A percentile compares a stretch with the other conserved stretches of the same genome.
Conservation (phyloP, 768 basidiomycete genomes). For the Rubroboletus satanas region DNA sequence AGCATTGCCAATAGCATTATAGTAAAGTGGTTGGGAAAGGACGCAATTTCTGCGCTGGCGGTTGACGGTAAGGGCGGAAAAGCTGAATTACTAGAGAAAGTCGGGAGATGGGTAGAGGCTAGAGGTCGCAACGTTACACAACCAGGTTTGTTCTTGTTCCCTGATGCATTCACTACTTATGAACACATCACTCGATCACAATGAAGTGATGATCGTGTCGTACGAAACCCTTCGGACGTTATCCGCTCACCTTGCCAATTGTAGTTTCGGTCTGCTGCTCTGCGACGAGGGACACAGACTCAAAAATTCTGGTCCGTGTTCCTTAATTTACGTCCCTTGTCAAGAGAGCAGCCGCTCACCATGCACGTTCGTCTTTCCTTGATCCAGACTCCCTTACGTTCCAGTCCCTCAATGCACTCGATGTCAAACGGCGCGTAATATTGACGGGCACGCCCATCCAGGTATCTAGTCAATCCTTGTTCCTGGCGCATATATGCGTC, state of each 20-base stretch:
- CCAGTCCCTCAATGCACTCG: slow-evolving; percentile 72
- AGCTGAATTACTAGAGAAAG: slow-evolving; percentile 70
- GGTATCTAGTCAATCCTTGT: slow-evolving; percentile 34
- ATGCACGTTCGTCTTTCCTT: not conserved
- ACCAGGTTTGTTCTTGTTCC: slow-evolving; percentile 55
- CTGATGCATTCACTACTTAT: not conserved
- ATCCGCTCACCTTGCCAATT: slow-evolving; percentile 68
- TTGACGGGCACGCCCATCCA: slow-evolving; percentile 93
- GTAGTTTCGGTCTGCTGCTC: slow-evolving; percentile 85
- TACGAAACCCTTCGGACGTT: slow-evolving; percentile 92
- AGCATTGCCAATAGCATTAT: not conserved
- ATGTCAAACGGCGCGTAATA: slow-evolving; percentile 89
- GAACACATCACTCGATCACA: not conserved
- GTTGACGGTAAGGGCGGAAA: slow-evolving; percentile 93
- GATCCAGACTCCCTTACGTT: slow-evolving; percentile 79
- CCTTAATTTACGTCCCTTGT: not conserved
- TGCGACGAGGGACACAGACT: slow-evolving; percentile 97
- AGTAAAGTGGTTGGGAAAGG: slow-evolving; percentile 97
- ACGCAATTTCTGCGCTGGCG: slow-evolving; percentile 75
- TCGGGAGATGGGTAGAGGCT: slow-evolving; percentile 87
- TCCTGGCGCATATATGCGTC: slow-evolving; percentile 4
- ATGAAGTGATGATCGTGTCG: slow-evolving; percentile 93
- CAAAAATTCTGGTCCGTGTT: slow-evolving; percentile 81
- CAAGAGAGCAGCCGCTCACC: slow-evolving; percentile 1
- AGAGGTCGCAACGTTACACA: slow-evolving; percentile 86